phyloP scores from a whole-genome alignment of 257 asterid genomes.

The Cinchona pubescens region DNA sequence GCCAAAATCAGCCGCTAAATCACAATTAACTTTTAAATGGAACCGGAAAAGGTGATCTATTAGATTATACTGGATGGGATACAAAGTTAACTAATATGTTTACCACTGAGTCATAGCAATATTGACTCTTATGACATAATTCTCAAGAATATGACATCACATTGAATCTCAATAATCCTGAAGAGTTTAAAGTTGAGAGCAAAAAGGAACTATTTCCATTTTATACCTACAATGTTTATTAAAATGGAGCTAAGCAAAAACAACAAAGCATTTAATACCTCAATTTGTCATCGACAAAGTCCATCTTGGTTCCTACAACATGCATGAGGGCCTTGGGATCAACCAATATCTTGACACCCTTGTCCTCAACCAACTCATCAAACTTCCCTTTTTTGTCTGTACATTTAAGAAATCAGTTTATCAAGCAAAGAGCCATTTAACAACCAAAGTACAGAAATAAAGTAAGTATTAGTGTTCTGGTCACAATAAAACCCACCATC shows the following conservation, averaged over 20 bases:
- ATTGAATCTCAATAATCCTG: neutral
- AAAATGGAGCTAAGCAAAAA: neutral
- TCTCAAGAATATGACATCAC: neutral
- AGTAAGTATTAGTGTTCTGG: neutral
- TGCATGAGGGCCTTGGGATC: slow-evolving; percentile 45
- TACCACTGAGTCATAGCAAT: neutral
- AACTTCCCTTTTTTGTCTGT: slow-evolving; percentile 88
- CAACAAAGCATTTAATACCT: slow-evolving; percentile 31
- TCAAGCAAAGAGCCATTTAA: neutral
- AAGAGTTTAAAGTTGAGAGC: neutral
- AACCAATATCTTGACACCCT: slow-evolving; percentile 42
- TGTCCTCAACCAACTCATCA: slow-evolving; percentile 50
- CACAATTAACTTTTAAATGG: neutral
- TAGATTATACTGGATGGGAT: neutral
- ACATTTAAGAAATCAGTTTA: slow-evolving; percentile 10
- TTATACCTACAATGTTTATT: neutral
- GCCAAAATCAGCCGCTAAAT: neutral
- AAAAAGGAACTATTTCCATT: too few relatives aligned
- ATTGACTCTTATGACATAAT: neutral
- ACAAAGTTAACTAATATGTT: neutral
- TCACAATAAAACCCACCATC: neutral
- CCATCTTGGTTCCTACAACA: slow-evolving; percentile 44
- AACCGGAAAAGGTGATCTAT: neutral
- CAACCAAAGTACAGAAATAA: neutral
- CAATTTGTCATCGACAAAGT: slow-evolving; percentile 44